Evolutionary conservation across 768 basidiomycete species (phyloP), one percentile per base, ranked within the genome.

Genomic region (Crepidotus variabilis): DNA sequence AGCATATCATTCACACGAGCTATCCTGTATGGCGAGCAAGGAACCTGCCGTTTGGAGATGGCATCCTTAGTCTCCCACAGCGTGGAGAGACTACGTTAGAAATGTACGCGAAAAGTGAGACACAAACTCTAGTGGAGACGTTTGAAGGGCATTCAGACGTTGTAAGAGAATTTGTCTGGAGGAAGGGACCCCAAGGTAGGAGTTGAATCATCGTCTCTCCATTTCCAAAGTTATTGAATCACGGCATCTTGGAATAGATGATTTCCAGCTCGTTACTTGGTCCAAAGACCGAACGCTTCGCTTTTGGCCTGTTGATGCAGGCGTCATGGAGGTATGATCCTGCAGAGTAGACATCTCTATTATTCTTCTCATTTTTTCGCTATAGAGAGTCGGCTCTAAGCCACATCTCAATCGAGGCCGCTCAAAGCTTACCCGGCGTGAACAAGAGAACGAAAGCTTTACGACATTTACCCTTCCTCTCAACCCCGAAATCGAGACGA

Each of bases 121-220:
- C 63, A 0, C 74, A 78, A 43, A 67, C 62, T 9, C 85, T 87
- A 1, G 83, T 92, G 5, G 85, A 90, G 61, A 74, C 77, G 6
- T 96, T 95, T 61, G 88, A 91, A 61, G 94, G 94, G 0, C 94
- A 96, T 70, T 82, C 85, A 0, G 94, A 96, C 60, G 92, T 94
- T 1, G 96, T 98, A 18, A 97, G 96, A 65, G 96, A 99, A 72
- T 99, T 96, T 67, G 94, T 99, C 1, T 99, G 97, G 97, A 77
- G 97, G 57, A 84, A 79, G 64, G 81, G 87, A 2, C 80, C 78
- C 5, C 63, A 72, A 59, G 84, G 87, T 85, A 18, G 20, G 71
- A 66, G 51, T 45, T 20, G n/a, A n/a, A n/a, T n/a, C n/a, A n/a
- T n/a, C n/a, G n/a, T 56, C 8, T 22, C 36, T 22, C 47, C 32